Conservation (phyloP, 331 rosid species). For the Rosa hybrid region DNA sequence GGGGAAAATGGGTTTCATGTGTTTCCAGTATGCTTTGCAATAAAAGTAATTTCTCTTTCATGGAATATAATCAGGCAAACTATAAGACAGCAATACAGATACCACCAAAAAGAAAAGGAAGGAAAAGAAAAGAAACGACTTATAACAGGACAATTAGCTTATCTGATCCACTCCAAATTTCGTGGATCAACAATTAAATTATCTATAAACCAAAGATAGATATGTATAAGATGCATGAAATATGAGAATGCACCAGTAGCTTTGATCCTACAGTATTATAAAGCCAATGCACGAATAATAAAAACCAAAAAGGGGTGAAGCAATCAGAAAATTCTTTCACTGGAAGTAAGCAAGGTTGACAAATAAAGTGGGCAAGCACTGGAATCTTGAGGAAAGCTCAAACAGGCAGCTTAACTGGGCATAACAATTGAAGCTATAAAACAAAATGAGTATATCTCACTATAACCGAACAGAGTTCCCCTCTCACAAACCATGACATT, state of each 20-base stretch:
- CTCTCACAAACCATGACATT: conserved; percentile 98
- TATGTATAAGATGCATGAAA: conserved; percentile 7
- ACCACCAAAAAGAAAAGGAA: not conserved
- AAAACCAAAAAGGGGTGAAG: not conserved
- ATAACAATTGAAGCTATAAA: not conserved
- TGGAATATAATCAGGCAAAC: not conserved
- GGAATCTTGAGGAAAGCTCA: not conserved
- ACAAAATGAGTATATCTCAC: conserved; percentile 50
- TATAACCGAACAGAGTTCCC: conserved; percentile 92
- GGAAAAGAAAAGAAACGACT: conserved; percentile 21
- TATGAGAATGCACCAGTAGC: not conserved
- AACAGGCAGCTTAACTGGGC: not conserved
- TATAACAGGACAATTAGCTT: conserved; percentile 92
- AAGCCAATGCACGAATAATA: not conserved
- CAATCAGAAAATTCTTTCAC: not conserved
- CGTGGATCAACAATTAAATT: conserved; percentile 98
- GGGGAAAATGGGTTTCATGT: not conserved
- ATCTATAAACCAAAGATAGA: conserved; percentile 51
- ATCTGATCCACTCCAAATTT: conserved; percentile 91
- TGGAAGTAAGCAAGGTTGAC: not conserved
- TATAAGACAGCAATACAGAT: conserved; percentile 9
- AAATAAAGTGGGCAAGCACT: not conserved
- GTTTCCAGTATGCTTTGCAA: not conserved
- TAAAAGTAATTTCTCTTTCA: not conserved
- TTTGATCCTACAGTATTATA: not conserved